Conservation (phyloP, 2,329 filamentous ascomycete genomes). For the Ophiostoma populinum region DNA sequence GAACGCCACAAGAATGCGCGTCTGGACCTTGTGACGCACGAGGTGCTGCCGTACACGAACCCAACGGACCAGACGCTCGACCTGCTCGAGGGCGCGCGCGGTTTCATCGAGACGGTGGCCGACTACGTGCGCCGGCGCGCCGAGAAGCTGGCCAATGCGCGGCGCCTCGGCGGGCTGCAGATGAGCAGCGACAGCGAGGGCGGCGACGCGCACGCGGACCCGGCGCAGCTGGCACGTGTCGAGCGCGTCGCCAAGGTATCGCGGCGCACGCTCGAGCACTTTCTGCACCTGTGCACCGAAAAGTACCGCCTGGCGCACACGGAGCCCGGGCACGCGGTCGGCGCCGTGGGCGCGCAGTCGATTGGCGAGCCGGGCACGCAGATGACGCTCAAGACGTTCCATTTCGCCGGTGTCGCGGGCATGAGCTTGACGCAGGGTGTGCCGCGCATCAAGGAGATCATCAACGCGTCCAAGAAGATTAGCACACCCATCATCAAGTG, state of each 20-base stretch:
- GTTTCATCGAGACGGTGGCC: constrained; percentile 65
- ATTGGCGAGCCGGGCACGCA: constrained; percentile 97
- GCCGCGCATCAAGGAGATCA: constrained; percentile 99
- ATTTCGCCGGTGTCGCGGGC: constrained; percentile 97
- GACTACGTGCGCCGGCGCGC: constrained; percentile 50
- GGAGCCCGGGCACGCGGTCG: constrained; percentile 88
- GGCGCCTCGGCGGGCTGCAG: constrained; percentile 32
- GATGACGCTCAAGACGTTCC: constrained; percentile 98
- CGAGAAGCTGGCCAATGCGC: constrained; percentile 34
- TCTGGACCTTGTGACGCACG: constrained; percentile 42
- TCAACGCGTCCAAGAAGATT: constrained; percentile 90
- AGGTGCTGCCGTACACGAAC: constrained; percentile 52
- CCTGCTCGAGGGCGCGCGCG: constrained; percentile 65
- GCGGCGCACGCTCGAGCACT: constrained; percentile 50
- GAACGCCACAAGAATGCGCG: constrained; percentile 49
- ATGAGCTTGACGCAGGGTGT: constrained; percentile 99
- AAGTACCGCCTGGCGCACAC: constrained; percentile 87
- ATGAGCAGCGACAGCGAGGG: constrained; percentile 12
- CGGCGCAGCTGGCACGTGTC: constrained; percentile 24
- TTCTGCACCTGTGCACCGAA: constrained; percentile 65
- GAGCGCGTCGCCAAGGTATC: constrained; percentile 78
- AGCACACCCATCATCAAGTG: constrained; percentile 89
- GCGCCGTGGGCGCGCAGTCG: constrained; percentile 89
- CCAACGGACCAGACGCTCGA: constrained; percentile 51
- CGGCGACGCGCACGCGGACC: constrained; percentile 13